A percentile compares a stretch with the other conserved stretches of the same genome.
Evolutionary conservation across 2,329 filamentous ascomycete genomes (phyloP).

Genomic region (Venturia pyrina): DNA sequence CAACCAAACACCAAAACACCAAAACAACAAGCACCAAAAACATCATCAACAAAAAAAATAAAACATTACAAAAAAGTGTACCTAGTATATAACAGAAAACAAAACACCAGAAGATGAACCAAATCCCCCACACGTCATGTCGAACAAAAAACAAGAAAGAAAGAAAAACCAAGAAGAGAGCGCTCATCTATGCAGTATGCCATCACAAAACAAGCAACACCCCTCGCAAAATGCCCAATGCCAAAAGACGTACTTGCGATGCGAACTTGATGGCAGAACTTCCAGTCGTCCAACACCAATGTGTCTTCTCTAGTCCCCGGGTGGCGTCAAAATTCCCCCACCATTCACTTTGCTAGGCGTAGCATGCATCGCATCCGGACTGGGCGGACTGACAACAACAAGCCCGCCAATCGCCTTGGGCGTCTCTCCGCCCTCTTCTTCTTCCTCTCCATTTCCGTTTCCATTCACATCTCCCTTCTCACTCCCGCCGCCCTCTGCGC

Average conservation of each 20-base stretch:
- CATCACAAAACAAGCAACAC: background rate
- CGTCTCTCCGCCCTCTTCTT: slow-evolving; percentile 6
- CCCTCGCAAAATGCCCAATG: too few relatives aligned
- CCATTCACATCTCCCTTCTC: background rate
- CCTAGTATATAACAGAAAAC: background rate
- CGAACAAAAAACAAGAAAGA: background rate
- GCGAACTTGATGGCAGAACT: background rate
- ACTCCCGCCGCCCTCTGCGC: background rate
- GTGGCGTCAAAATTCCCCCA: slow-evolving; percentile 5
- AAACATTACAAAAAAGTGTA: background rate
- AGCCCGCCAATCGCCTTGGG: background rate
- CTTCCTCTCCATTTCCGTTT: background rate
- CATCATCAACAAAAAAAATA: background rate
- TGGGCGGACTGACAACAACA: slow-evolving; percentile 6
- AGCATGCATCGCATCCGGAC: background rate
- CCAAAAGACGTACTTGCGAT: background rate
- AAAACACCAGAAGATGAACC: too few relatives aligned
- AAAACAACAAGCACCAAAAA: background rate
- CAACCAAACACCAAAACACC: background rate
- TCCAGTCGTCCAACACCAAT: background rate
- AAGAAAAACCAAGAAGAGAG: background rate
- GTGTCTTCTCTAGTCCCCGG: background rate
- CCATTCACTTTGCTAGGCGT: background rate
- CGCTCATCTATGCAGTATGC: background rate
- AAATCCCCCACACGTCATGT: too few relatives aligned